phyloP scores from a whole-genome alignment of 192 early-diverging fungal genomes.

The Fimicolochytrium jonesii region DNA sequence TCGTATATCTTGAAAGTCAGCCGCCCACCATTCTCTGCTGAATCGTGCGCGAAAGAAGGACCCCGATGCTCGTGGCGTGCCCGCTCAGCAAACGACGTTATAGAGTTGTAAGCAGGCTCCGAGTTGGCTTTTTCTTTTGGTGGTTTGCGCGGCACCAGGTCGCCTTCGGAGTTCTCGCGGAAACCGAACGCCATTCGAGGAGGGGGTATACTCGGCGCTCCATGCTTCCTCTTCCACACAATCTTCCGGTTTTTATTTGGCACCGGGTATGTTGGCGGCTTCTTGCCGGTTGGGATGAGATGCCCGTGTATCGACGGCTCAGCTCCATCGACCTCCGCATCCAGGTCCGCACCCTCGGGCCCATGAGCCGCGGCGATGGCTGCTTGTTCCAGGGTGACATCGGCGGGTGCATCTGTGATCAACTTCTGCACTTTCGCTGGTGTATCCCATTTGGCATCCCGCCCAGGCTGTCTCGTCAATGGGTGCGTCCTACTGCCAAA shows the following conservation, averaged over 20 bases:
- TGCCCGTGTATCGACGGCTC: background rate
- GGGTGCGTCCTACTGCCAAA: slow-evolving; percentile 18
- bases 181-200: slow-evolving; percentile 43
- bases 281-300: background rate
- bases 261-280: background rate
- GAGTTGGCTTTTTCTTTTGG: slow-evolving; percentile 34
- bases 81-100: slow-evolving; percentile 44
- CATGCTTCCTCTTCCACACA: slow-evolving; percentile 48
- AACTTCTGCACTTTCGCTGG: too few relatives aligned
- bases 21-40: slow-evolving; percentile 4
- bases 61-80: slow-evolving; percentile 37
- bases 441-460: too few relatives aligned
- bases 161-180: slow-evolving; percentile 48
- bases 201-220: slow-evolving; percentile 48
- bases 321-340: too few relatives aligned
- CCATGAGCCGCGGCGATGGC: too few relatives aligned
- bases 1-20: slow-evolving; percentile 30
- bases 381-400: too few relatives aligned
- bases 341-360: too few relatives aligned
- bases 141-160: slow-evolving; percentile 44
- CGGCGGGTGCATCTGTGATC: too few relatives aligned
- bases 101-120: slow-evolving; percentile 39
- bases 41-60: slow-evolving; percentile 19
- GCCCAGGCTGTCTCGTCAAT: slow-evolving; percentile 14
- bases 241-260: slow-evolving; percentile 27